A percentile compares a stretch with the other conserved stretches of the same genome.
Conservation (phyloP, 495 filamentous ascomycete species). For the Glarea lozoyensis region DNA sequence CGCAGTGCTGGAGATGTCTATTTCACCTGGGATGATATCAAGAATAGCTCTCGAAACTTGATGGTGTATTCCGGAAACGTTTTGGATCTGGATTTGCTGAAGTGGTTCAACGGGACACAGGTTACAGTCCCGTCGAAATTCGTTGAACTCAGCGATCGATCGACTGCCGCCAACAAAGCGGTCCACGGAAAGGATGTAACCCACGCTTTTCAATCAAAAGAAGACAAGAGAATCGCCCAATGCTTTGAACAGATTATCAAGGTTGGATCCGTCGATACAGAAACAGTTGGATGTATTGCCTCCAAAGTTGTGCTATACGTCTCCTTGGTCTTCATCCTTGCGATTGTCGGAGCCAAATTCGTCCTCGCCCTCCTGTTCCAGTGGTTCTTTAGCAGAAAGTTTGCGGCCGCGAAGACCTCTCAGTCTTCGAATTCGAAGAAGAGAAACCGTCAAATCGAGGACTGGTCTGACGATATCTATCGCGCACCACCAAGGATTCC, state of each 20-base stretch:
- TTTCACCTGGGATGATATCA: slow-evolving; percentile 92
- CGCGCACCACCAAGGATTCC: slow-evolving; percentile 72
- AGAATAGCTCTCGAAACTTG: slow-evolving; percentile 79
- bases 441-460: slow-evolving; percentile 89
- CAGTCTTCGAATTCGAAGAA: slow-evolving; percentile 61
- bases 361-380: slow-evolving; percentile 84
- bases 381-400: slow-evolving; percentile 83
- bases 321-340: slow-evolving; percentile 85
- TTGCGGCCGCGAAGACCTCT: slow-evolving; percentile 69
- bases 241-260: slow-evolving; percentile 90
- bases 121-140: slow-evolving; percentile 74
- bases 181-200: slow-evolving; percentile 88
- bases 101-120: slow-evolving; percentile 81
- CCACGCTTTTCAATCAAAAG: slow-evolving; percentile 65
- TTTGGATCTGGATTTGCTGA: slow-evolving; percentile 80
- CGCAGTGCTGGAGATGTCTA: slow-evolving; percentile 64
- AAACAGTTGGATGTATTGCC: slow-evolving; percentile 94
- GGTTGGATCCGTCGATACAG: slow-evolving; percentile 91
- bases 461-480: slow-evolving; percentile 98
- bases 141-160: slow-evolving; percentile 57
- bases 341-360: slow-evolving; percentile 83
- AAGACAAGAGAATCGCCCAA: slow-evolving; percentile 70
- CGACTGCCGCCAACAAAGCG: slow-evolving; percentile 47
- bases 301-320: slow-evolving; percentile 96
- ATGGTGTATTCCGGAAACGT: slow-evolving; percentile 92